phyloP scores from a whole-genome alignment of 1,284 basidiomycete species.

The Microbotryomycetes sp. region DNA sequence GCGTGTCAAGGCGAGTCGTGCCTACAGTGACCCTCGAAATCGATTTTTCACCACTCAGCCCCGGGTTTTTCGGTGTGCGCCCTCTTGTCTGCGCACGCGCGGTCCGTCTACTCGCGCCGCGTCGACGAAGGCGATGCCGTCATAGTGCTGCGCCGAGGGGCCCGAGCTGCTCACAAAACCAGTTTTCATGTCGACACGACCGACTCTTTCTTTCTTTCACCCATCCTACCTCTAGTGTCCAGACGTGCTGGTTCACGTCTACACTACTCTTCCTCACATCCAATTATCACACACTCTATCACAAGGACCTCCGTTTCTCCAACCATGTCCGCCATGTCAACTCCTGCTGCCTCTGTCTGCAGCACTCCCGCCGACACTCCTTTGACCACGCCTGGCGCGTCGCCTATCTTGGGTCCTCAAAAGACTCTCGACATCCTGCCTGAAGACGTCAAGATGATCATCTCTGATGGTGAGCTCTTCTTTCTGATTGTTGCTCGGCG shows the following conservation, averaged over 20 bases:
- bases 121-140: too few relatives aligned
- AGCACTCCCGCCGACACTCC: slow-evolving; percentile 29
- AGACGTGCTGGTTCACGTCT: neutral
- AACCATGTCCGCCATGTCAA: neutral
- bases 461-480: slow-evolving; percentile 29
- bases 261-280: too few relatives aligned
- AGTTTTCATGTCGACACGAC: neutral
- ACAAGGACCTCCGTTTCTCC: neutral
- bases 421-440: slow-evolving; percentile 8
- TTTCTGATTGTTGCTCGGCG: too few relatives aligned
- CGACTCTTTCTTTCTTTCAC: neutral
- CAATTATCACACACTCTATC: too few relatives aligned
- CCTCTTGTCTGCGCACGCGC: too few relatives aligned
- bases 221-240: neutral
- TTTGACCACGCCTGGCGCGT: slow-evolving; percentile 17
- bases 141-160: too few relatives aligned
- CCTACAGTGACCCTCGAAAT: neutral
- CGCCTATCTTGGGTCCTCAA: slow-evolving; percentile 10
- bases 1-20: too few relatives aligned
- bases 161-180: too few relatives aligned
- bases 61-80: too few relatives aligned
- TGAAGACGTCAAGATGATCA: slow-evolving; percentile 32
- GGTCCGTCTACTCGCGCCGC: too few relatives aligned
- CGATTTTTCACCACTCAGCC: too few relatives aligned
- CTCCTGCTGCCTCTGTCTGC: slow-evolving; percentile 1